phyloP scores from a whole-genome alignment of 805 yeast genomes.

The Isabelozyma gotoi region DNA sequence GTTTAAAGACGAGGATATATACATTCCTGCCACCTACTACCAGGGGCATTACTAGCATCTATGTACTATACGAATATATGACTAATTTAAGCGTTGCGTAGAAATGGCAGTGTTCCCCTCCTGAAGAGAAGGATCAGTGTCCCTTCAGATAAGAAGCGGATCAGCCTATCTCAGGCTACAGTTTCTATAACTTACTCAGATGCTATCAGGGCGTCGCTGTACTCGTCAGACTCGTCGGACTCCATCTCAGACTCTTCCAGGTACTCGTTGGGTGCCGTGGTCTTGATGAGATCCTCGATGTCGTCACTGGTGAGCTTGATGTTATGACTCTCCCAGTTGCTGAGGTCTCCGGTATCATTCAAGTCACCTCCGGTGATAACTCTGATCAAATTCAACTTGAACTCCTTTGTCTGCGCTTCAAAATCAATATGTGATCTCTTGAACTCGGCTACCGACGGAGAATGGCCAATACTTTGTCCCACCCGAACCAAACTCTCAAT shows the following conservation, averaged over 20 bases:
- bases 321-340: slow-evolving; percentile 39
- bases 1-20: slow-evolving; percentile 23
- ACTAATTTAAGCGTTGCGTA: no score
- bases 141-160: no score
- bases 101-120: no score
- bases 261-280: background rate
- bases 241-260: background rate
- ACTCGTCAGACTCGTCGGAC: background rate
- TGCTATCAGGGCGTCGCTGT: background rate
- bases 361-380: slow-evolving; percentile 58
- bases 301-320: slow-evolving; percentile 22
- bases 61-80: background rate
- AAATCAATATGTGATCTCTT: slow-evolving; percentile 48
- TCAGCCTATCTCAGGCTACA: no score
- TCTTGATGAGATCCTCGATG: slow-evolving; percentile 14
- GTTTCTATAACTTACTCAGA: background rate
- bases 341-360: slow-evolving; percentile 25
- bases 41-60: slow-evolving; percentile 15
- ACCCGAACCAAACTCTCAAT: slow-evolving; percentile 84
- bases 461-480: slow-evolving; percentile 91
- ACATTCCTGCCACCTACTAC: slow-evolving; percentile 24
- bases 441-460: slow-evolving; percentile 48
- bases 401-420: slow-evolving; percentile 45
- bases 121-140: no score
- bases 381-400: slow-evolving; percentile 51